Evolutionary conservation across 1,139 yeast species (phyloP).

Genomic region (Zygotorulaspora mrakii): DNA sequence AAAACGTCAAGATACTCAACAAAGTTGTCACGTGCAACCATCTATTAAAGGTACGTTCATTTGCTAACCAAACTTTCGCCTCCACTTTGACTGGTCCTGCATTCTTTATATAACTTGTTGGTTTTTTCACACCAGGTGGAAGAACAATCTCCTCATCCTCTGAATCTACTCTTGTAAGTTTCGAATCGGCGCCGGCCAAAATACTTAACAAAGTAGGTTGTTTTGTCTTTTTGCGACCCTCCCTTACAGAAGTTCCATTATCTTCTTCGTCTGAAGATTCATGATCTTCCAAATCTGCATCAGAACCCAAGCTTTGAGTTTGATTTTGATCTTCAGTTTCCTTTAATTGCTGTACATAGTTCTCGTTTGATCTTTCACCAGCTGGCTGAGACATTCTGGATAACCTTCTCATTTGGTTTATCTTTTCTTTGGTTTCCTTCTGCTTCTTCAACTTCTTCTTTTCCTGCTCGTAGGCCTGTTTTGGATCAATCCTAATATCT

Average conservation of each 20-base stretch:
- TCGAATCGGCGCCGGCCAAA: conserved; percentile 37
- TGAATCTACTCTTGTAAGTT: conserved; percentile 60
- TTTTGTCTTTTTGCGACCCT: conserved; percentile 13
- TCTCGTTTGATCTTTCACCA: conserved; percentile 9
- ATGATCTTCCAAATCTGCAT: conserved; percentile 45
- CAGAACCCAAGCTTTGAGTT: conserved; percentile 25
- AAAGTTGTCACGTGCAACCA: conserved; percentile 93
- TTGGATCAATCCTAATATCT: conserved; percentile 73
- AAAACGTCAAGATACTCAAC: conserved; percentile 80
- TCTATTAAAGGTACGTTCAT: conserved; percentile 92
- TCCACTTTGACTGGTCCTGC: conserved; percentile 91
- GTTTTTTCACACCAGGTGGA: conserved; percentile 87
- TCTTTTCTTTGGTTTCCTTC: conserved; percentile 47
- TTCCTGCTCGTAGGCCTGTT: conserved; percentile 63
- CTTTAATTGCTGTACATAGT: conserved; percentile 14
- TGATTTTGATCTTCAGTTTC: conserved; percentile 7
- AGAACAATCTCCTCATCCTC: conserved; percentile 84
- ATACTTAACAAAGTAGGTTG: conserved; percentile 31
- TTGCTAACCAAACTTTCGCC: conserved; percentile 97
- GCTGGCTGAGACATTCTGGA: conserved; percentile 20
- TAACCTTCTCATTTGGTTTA: conserved; percentile 39
- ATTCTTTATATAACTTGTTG: conserved; percentile 73
- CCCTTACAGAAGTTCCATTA: conserved; percentile 20
- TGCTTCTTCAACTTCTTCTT: conserved; percentile 44
- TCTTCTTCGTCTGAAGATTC: conserved; percentile 43